These are phyloP conservation scores for Panellus pusillus DNA, from an alignment of 768 basidiomycete genomes.

Conservation along the genomic window DNA sequence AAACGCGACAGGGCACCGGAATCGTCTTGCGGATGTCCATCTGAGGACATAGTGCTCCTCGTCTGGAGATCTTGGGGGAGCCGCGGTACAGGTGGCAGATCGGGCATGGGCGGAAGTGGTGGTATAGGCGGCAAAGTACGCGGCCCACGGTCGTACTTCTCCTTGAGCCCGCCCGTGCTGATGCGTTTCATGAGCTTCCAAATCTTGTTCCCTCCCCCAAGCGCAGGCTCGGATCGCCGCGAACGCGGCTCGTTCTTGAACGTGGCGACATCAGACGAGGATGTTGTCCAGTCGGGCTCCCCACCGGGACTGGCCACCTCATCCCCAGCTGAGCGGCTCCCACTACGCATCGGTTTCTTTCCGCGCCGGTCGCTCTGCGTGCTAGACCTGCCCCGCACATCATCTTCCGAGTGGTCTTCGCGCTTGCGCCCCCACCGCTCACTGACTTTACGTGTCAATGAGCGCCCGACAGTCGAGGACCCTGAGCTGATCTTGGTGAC, in stretches of 20 bases:
- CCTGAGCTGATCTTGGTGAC: constrained; percentile 7
- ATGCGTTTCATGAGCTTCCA: constrained; percentile 75
- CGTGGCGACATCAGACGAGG: constrained; percentile 3
- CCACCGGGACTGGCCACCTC: constrained; percentile 3
- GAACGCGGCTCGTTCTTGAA: constrained; percentile 20
- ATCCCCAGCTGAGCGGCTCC: constrained; percentile 3
- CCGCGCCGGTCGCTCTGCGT: constrained; percentile 6
- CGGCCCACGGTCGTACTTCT: constrained; percentile 39
- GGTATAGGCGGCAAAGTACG: constrained; percentile 16
- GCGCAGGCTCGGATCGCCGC: constrained; percentile 22
- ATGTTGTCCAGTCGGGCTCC: constrained; percentile 3
- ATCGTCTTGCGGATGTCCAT: constrained; percentile 20
- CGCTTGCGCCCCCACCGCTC: constrained; percentile 20
- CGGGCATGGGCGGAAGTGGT: constrained; percentile 10
- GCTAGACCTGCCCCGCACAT: constrained; percentile 6
- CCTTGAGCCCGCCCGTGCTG: constrained; percentile 62
- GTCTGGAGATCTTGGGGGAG: constrained; percentile 44
- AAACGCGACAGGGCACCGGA: constrained; percentile 21
- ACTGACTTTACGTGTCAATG: constrained; percentile 18
- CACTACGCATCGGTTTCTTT: constrained; percentile 9
- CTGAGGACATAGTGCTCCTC: constrained; percentile 15
- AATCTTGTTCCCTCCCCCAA: constrained; percentile 43
- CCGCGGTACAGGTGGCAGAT: constrained; percentile 16
- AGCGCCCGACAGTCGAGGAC: constrained; percentile 12
- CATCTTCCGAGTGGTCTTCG: constrained; percentile 20